phyloP scores from a whole-genome alignment of 768 basidiomycete species.

The Botryobasidium botryosum region DNA sequence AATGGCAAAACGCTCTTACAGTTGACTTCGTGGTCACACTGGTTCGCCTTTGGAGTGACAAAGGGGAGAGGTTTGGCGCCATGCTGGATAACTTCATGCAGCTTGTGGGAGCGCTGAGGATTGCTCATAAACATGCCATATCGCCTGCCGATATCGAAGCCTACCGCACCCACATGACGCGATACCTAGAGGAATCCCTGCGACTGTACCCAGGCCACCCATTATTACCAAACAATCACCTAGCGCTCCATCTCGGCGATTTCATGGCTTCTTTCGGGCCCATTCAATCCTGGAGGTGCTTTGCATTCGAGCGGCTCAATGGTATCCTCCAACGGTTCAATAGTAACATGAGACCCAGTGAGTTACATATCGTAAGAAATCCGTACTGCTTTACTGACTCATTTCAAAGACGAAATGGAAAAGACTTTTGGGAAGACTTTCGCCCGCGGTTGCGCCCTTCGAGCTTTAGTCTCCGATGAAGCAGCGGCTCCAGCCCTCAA shows the following conservation, averaged over 20 bases:
- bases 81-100: constrained; percentile 23
- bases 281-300: constrained; percentile 23
- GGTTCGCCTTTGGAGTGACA: constrained; percentile 21
- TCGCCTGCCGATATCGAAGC: constrained; percentile 13
- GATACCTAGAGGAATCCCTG: constrained; percentile 20
- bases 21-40: constrained; percentile 25
- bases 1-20: constrained; percentile 24
- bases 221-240: constrained; percentile 25
- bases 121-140: constrained; percentile 18
- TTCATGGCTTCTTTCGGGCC: constrained; percentile 23
- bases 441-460: too few relatives aligned
- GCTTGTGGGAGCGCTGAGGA: constrained; percentile 21
- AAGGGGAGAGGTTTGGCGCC: constrained; percentile 8
- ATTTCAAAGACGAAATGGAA: too few relatives aligned
- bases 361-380: too few relatives aligned
- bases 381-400: too few relatives aligned
- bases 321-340: constrained; percentile 20
- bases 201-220: constrained; percentile 19
- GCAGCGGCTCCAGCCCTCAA: too few relatives aligned
- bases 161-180: constrained; percentile 18
- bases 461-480: too few relatives aligned
- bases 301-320: constrained; percentile 23
- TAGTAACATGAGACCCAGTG: too few relatives aligned
- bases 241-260: constrained; percentile 23
- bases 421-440: too few relatives aligned